phyloP scores from a whole-genome alignment of 129 eudicot genomes.

The Pulicaria dysenterica region DNA sequence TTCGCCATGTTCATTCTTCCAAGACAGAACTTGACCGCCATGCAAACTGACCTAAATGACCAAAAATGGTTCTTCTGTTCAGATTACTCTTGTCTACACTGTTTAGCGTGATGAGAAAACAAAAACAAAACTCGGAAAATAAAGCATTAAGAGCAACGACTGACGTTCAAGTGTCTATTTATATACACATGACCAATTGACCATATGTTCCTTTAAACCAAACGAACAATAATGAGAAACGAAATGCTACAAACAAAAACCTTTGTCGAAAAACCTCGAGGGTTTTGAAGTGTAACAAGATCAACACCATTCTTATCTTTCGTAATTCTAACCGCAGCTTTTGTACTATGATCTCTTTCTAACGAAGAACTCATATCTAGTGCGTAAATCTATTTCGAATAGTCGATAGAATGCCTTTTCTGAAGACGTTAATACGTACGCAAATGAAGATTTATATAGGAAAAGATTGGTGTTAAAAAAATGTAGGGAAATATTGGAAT shows the following conservation, averaged over 20 bases:
- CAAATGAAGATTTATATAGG: conserved; percentile 22
- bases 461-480: background rate
- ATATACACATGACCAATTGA: background rate
- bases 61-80: background rate
- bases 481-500: conserved; percentile 13
- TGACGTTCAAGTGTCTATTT: background rate
- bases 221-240: background rate
- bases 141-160: background rate
- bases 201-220: background rate
- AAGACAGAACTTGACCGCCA: conserved; percentile 96
- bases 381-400: background rate
- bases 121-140: background rate
- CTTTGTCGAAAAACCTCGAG: conserved; percentile 69
- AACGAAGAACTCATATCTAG: conserved; percentile 24
- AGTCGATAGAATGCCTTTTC: conserved; percentile 2
- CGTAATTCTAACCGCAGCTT: conserved; percentile 39
- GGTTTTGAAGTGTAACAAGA: conserved; percentile 62
- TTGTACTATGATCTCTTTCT: conserved; percentile 30
- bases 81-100: background rate
- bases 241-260: conserved; percentile 27
- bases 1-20: conserved; percentile 85
- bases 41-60: conserved; percentile 60
- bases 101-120: background rate
- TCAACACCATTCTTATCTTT: conserved; percentile 69
- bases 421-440: conserved; percentile 4